Percentiles rank a stretch among this genome's conserved stretches.
Evolutionary conservation across 2,329 filamentous ascomycete species (phyloP).

Genomic region (Diplodia corticola): DNA sequence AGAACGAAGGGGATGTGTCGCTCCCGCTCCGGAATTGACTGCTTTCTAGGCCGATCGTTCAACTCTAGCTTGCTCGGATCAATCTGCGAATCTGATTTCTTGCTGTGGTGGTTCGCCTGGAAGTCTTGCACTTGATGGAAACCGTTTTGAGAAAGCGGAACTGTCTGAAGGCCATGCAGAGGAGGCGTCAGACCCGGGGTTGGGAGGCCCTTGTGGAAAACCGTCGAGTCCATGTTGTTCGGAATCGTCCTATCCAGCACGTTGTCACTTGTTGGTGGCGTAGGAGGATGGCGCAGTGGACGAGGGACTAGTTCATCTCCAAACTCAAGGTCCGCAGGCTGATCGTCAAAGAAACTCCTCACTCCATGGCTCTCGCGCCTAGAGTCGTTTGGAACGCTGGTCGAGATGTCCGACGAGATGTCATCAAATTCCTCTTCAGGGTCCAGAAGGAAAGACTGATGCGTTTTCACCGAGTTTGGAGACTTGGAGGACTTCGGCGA

Average conservation of each 20-base stretch:
- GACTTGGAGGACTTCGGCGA: conserved; percentile 32
- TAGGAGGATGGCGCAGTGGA: conserved; percentile 43
- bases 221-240: conserved; percentile 29
- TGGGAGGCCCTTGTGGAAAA: conserved; percentile 38
- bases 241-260: conserved; percentile 29
- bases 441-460: conserved; percentile 53
- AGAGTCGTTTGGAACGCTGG: conserved; percentile 47
- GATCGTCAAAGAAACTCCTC: conserved; percentile 53
- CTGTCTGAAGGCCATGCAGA: not conserved
- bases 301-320: conserved; percentile 35
- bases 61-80: not conserved
- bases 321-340: conserved; percentile 39
- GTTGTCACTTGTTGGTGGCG: conserved; percentile 44
- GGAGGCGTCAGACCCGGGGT: conserved; percentile 42
- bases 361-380: conserved; percentile 42
- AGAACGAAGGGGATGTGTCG: conserved; percentile 76
- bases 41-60: conserved; percentile 24
- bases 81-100: not conserved
- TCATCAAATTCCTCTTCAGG: conserved; percentile 59
- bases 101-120: not conserved
- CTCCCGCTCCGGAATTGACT: conserved; percentile 24
- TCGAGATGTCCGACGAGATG: conserved; percentile 51
- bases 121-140: not conserved
- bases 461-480: conserved; percentile 25
- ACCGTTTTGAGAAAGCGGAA: not conserved